A percentile compares a stretch with the other conserved stretches of the same genome.
These are phyloP conservation scores for Skeletonema marinoi DNA, from an alignment of 108 stramenopile genomes.

Conservation along the genomic window DNA sequence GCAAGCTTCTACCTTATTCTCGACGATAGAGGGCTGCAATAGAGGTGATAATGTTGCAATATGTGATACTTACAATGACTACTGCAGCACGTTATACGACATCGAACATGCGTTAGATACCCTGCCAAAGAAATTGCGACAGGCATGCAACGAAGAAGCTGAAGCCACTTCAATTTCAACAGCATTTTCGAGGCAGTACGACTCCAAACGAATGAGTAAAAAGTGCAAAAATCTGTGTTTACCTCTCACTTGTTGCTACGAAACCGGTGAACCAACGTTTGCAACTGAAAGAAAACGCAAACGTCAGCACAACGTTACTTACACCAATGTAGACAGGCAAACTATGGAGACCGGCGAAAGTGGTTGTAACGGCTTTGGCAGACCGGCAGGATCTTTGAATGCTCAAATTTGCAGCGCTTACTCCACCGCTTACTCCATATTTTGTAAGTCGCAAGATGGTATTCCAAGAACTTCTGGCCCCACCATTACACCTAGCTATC, in stretches of 20 bases:
- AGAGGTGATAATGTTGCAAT: conserved; percentile 4
- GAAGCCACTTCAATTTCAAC: not conserved
- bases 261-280: not conserved
- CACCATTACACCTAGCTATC: not conserved
- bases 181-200: not conserved
- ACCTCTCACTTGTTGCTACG: conserved; percentile 19
- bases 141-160: not conserved
- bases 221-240: conserved; percentile 8
- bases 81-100: conserved; percentile 16
- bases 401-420: conserved; percentile 24
- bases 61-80: conserved; percentile 18
- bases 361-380: conserved; percentile 1
- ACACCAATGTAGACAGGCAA: not conserved
- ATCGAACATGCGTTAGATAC: conserved; percentile 6
- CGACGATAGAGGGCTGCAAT: conserved; percentile 15
- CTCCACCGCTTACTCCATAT: conserved; percentile 7
- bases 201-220: not conserved
- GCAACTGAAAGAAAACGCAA: conserved; percentile 12
- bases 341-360: not conserved
- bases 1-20: conserved; percentile 6
- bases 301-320: not conserved
- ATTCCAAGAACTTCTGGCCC: not conserved
- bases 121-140: conserved; percentile 7
- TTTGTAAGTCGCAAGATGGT: conserved; percentile 12
- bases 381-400: conserved; percentile 5